Base-by-base conservation (phyloP, 208 protist species). In the Herpetomonas samuelpessoai region DNA sequence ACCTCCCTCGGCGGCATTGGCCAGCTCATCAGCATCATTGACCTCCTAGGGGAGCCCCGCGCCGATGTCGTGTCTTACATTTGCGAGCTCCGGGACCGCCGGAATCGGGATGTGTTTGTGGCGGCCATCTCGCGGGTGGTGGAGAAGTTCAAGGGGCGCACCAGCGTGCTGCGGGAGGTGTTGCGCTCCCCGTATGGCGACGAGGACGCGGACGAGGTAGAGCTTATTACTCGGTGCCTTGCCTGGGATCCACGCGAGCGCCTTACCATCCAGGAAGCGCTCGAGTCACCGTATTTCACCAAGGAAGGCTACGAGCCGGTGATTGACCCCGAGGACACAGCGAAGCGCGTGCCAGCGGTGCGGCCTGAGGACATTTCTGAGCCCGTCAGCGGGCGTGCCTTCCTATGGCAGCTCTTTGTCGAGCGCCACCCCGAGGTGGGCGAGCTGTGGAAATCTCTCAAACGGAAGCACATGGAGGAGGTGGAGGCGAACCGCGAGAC, bases 21-120 rank as follows among this genome's bases (percentile, higher is more conserved):
- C 19, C 98, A 99, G 71, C 68, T 99, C 16, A 74, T 93, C 39
- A 65, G 74, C 7, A 98, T 99, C 48, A 81, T 98, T 47, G 79
- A 81, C 21, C 79, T 97, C 7, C 81, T 93, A 3, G 93, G 95
- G 9, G 46, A 62, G 51, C 93, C 90, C 10, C 74, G 76, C 4
- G 62, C 76, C 47, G 71, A 74, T 44, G 94, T 95, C 45, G 87
- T 97, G 27, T 81, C 79, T 29, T 65, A 67, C 55, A 46, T 97
- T 89, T 55, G 68, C 10, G 54, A 76, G 19, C 75, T 81, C 48
- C 83, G 87, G 14, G 74, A 87, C 50, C 56, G 57, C 48, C 44
- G 62, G 0, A 79, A 64, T 2, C 63, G 53, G 45, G 71, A 82
- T 24, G 16, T 87, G 6, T 89, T 89, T 57, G 28, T 78, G 19